Base-by-base conservation (phyloP, 495 filamentous ascomycete genomes). In the Pyrenula aspistea region DNA sequence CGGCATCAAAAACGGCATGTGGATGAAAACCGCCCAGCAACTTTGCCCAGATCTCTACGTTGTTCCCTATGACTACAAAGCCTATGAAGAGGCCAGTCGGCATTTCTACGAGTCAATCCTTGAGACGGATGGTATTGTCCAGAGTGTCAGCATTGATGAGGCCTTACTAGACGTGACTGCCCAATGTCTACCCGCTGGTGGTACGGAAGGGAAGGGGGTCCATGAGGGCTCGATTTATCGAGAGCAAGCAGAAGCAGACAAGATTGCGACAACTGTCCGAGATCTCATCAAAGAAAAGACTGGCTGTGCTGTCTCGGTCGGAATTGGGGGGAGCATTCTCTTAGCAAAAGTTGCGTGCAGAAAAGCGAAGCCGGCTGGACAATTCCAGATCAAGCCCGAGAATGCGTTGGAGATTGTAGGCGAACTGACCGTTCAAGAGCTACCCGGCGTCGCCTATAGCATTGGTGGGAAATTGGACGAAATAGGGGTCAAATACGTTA, bases 71-170 rank as follows among this genome's bases (percentile, higher is more conserved):
- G 92, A 98, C 62, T 97, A 96, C 63, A 85, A 85, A 3, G 90
- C 81, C 0, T 98, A 98, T 60, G 94, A 97, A 71, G 88, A 91
- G 60, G 91, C 91, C 1, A 97, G 93, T 63, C 76, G 81, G 53
- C 78, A 78, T 22, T 97, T 98, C 62, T 98, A 98, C 61, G 81
- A 84, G 54, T 82, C 85, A 24, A 87, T 97, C 8, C 67, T 96
- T n/a, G 74, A 78, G 12, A 74, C 89, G 4, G 88, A 84, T 42
- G 92, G 89, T 1, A 68, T 87, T 31, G 88, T 95, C 2, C 94
- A 98, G 64, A 96, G 93, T 64, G 91, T 97, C 23, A 97, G 93
- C 60, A 87, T 98, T 54, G 93, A 98, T 61, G 93, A 98, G 67
- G 93, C 89, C 4, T 76, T 96, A 12, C 71, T 95, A 10, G 91